Base-by-base conservation (phyloP, 345 rosid genomes). In the Lepidium sativum region DNA sequence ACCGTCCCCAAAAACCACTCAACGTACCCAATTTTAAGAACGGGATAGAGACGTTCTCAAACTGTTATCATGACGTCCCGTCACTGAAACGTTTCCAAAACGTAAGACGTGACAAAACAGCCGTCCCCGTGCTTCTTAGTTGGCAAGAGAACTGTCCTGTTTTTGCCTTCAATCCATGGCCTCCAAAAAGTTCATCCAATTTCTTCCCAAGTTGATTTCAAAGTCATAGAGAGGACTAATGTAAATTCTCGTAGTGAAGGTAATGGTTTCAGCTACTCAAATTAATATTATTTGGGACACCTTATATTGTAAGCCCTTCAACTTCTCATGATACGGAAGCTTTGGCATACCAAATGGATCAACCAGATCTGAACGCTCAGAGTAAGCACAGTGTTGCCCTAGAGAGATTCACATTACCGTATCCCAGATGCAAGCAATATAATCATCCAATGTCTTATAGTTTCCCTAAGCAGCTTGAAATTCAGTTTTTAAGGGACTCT, bases 401-500 rank as follows among this genome's bases (percentile, higher is more conserved):
- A 58, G n/a, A n/a, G 25, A 65, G 59, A 9, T 27, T 48, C 40
- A 49, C 49, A 50, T 41, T 42, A 34, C 29, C 10, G 8, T 48
- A 32, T 8, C 40, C 6, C 5, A 16, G 15, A 27, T 10, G 31
- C 12, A 9, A 4, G 1, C 4, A 45, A 20, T 44, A 32, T 16
- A 53, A 15, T 4, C 5, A 51, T 21, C 25, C 39, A 52, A 17
- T 35, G 41, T 15, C 51, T 34, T 43, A 31, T 45, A 42, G 10
- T 54, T 69, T 12, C 25, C 48, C 61, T 68, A 63, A 74, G 61
- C 23, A 52, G 60, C 53, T 68, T 41, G 41, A 55, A 65, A 59
- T 71, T 50, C 88, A 91, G 96, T 84, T 75, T 85, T 92, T 73
- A 84, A 60, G 80, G 98, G 92, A 50, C 82, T 91, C 64, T 82